Base-by-base conservation (phyloP, 306 rosid genomes). In the Citrullus amarus region DNA sequence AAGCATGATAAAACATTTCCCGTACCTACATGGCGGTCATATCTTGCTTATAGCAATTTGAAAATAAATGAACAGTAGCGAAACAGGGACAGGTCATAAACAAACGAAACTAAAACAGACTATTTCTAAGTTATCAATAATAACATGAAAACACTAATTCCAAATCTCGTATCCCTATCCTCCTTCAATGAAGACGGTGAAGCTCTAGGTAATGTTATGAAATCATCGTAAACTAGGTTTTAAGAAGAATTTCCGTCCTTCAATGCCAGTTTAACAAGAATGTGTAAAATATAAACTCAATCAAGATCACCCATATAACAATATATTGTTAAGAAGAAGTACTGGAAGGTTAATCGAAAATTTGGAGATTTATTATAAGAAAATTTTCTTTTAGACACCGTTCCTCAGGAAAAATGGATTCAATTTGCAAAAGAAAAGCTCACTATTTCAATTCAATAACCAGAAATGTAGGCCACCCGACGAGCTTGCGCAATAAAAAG, bases 1-100 rank as follows among this genome's bases (percentile, higher is more conserved):
- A 94, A 81, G 96, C 98, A 81, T 94, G 98, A 85, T 94, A 94
- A 81, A 94, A 94, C 97, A 94, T 94, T 39, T 89, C 96, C 59
- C 86, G 78, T 41, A 91, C 98, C 95, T 90, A 62, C 70, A 89
- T 75, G 55, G 34, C 34, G 1, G n/a, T 43, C 20, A 20, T 69
- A 22, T 20, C 55, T 28, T 1, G 25, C 41, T 34, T 41, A 17
- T 7, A 59, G 16, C 22, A 59, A 46, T 46, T 14, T 44, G 41
- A 70, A 63, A 22, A 12, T 70, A 46, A 46, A 28, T 46, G 11
- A 70, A 70, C 38, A 13, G 12, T 13, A 70, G 76, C 6, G 13
- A n/a, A 46, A 20, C 20, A 48, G 39, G 6, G 30, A 2, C 58
- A 46, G 76, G 25, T 46, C 58, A 69, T 43, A 20, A 41, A 5